A percentile compares a stretch with the other conserved stretches of the same genome.
These are phyloP conservation scores for Aspergillus sp. DNA, from an alignment of 2,329 filamentous ascomycete genomes.

Conservation along the genomic window DNA sequence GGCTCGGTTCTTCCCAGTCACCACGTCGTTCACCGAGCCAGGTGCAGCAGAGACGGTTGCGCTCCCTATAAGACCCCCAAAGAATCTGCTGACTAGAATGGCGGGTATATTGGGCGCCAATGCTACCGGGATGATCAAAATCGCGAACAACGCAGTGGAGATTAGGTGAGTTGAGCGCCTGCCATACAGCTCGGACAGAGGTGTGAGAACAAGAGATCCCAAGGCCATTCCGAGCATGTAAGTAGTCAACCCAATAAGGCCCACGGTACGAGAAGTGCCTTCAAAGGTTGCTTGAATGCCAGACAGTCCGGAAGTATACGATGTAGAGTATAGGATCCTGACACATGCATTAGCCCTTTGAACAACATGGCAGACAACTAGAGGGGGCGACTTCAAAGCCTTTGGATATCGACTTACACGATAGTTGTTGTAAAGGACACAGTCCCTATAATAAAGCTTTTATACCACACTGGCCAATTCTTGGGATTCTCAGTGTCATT, in stretches of 20 bases:
- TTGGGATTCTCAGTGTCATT: constrained; percentile 14
- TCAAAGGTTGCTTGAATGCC: not conserved
- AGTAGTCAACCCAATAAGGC: not conserved
- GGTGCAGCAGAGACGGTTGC: constrained; percentile 79
- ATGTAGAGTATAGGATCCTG: not conserved
- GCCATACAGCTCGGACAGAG: not conserved
- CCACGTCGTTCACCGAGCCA: constrained; percentile 76
- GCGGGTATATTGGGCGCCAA: constrained; percentile 63
- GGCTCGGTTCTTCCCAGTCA: constrained; percentile 70
- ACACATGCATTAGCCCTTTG: not conserved
- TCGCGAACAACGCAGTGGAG: not conserved
- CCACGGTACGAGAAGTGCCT: not conserved
- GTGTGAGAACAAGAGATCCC: not conserved
- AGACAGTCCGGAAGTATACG: not conserved
- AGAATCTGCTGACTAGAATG: constrained; percentile 67
- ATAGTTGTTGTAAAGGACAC: constrained; percentile 18
- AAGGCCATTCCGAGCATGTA: not conserved
- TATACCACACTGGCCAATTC: constrained; percentile 19
- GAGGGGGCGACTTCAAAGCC: too few relatives aligned
- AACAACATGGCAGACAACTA: not conserved
- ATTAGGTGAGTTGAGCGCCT: not conserved
- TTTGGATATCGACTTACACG: constrained; percentile 10
- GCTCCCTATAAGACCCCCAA: constrained; percentile 68
- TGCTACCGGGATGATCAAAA: constrained; percentile 65
- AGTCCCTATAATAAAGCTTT: constrained; percentile 16